Evolutionary conservation across 176 grass and related monocot species (phyloP), one percentile per base, ranked within the genome.

Genomic region (Zizania latifolia): DNA sequence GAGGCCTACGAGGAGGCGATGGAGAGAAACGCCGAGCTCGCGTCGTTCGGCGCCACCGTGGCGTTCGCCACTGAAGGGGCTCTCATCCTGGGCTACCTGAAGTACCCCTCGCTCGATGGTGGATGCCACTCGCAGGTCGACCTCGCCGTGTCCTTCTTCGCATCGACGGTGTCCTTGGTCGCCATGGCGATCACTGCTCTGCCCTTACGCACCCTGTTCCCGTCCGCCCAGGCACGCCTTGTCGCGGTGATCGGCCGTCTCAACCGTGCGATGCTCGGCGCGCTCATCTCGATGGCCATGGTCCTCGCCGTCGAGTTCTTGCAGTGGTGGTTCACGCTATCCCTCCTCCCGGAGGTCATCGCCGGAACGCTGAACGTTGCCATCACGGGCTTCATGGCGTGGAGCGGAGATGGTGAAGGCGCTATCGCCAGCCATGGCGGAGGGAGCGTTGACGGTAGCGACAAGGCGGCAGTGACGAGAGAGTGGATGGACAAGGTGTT

Each of bases 171-270:
- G 5, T 71, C 45, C 8, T 37, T 24, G 4, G 39, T 54, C 44
- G 46, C 71, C 71, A 83, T 55, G 71, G 17, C 19, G 19, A 22
- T 58, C 14, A 66, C 80, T 21, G 55, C 80, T 26, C 19, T 71
- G 1, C 80, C 80, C 10, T 10, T 51, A 11, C 8, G 64, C 36
- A 1, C 43, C 17, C 46, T 72, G 29, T 38, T 83, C 53, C 53
- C 30, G 22, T 26, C 64, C 55, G 30, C 24, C 45, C 30, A 30
- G 80, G 29, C 19, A 9, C 61, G 40, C 23, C 2, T 24, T 27
- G 53, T 83, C 71, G 30, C 13, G 19, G 48, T 76, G 1, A n/a
- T 44, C 30, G n/a, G 39, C 40, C 31, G 21, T 7, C 46, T 83
- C 16, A 43, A 21, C 14, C 32, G n/a, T 11, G 29, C 39, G 3